Evolutionary conservation across 148 eudicot species (phyloP).

Genomic region (Rhododendron williamsianum): DNA sequence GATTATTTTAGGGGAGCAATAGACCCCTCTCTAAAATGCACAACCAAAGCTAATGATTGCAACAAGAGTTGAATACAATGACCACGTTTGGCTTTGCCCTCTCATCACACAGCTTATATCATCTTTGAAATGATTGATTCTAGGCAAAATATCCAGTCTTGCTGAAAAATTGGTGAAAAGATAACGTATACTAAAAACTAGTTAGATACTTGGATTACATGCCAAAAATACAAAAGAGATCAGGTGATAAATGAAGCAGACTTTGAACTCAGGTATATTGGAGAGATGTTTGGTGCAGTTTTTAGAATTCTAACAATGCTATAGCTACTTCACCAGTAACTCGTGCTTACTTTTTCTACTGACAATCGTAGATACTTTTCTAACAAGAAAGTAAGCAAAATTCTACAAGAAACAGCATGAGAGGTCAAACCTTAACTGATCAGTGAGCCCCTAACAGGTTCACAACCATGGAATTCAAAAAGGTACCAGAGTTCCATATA

Average conservation of each 20-base stretch:
- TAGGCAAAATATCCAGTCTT: not conserved
- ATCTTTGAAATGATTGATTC: not conserved
- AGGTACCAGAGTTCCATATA: constrained; percentile 8
- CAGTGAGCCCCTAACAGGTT: not conserved
- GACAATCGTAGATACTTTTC: not conserved
- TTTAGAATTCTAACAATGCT: not conserved
- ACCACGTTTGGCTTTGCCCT: not conserved
- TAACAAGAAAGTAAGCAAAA: not conserved
- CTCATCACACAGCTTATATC: not conserved
- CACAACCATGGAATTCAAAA: constrained; percentile 2
- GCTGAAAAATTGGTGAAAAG: not conserved
- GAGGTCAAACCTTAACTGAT: not conserved
- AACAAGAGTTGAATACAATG: not conserved
- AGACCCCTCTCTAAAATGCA: not conserved
- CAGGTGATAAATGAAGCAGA: not conserved
- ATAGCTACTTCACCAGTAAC: not conserved
- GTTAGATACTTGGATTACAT: not conserved
- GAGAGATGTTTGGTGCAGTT: not conserved
- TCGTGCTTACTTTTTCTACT: not conserved
- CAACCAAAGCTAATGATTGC: not conserved
- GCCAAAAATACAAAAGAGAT: not conserved
- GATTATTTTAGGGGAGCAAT: not conserved
- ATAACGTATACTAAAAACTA: not conserved
- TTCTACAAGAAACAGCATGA: not conserved
- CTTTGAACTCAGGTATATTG: not conserved